Evolutionary conservation across 805 yeast genomes (phyloP).

Genomic region (Clavispora phyllophila): DNA sequence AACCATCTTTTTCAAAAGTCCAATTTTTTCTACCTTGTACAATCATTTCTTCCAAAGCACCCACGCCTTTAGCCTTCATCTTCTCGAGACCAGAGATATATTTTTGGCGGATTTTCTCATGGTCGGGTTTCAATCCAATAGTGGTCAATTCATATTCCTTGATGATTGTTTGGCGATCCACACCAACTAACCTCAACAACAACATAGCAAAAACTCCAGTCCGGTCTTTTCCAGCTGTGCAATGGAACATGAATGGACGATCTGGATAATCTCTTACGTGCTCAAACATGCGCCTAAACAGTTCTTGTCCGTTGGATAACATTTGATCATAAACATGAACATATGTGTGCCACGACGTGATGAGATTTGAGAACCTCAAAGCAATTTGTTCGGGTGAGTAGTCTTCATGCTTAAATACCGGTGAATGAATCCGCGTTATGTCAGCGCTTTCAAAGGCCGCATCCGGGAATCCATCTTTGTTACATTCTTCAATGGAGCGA

Average conservation of each 20-base stretch:
- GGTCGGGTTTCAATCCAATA: conserved; percentile 53
- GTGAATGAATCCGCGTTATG: conserved; percentile 44
- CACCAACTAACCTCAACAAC: conserved; percentile 57
- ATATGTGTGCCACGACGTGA: conserved; percentile 59
- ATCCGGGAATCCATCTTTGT: conserved; percentile 39
- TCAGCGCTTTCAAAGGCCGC: conserved; percentile 1
- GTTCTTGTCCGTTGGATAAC: conserved; percentile 42
- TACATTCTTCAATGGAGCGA: conserved; percentile 55
- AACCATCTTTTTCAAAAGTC: conserved; percentile 46
- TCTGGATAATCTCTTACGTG: conserved; percentile 50
- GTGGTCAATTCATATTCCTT: conserved; percentile 76
- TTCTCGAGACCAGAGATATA: conserved; percentile 30
- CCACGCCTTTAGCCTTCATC: conserved; percentile 21
- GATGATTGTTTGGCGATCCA: conserved; percentile 59
- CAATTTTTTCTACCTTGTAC: conserved; percentile 38
- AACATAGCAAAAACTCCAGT: conserved; percentile 75
- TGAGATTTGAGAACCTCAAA: conserved; percentile 45
- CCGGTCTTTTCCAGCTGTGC: conserved; percentile 85
- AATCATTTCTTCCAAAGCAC: conserved; percentile 19
- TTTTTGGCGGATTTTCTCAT: conserved; percentile 30
- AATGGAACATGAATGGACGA: conserved; percentile 55
- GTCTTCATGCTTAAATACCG: conserved; percentile 51
- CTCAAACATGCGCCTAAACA: conserved; percentile 47
- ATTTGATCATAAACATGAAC: conserved; percentile 58
- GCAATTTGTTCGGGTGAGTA: conserved; percentile 65